Evolutionary conservation across 208 protist species (phyloP).

Genomic region (Entamoeba histolytica): DNA sequence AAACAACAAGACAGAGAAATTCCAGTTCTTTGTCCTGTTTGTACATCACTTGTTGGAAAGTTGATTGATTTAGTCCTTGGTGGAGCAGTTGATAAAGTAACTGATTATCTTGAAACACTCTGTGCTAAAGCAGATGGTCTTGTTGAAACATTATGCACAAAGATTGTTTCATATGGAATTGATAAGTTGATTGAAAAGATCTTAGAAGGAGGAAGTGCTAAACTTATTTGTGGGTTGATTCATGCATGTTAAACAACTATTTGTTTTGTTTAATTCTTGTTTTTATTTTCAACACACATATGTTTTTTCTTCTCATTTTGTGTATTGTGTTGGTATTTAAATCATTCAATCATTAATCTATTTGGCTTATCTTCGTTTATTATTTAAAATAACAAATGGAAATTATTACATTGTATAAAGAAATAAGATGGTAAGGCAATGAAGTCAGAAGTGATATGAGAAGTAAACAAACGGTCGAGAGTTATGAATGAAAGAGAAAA

Average conservation of each 20-base stretch:
- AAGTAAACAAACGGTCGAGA: too few species aligned
- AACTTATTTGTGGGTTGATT: not conserved
- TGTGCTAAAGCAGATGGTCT: not conserved
- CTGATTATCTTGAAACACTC: not conserved
- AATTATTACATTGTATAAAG: too few species aligned
- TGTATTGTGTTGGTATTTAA: too few species aligned
- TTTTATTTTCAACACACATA: too few species aligned
- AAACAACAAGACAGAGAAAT: not conserved
- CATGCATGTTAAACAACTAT: not conserved
- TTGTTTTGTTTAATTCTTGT: too few species aligned
- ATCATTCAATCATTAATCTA: too few species aligned
- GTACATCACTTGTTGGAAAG: not conserved
- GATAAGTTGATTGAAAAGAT: not conserved
- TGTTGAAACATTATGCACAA: not conserved
- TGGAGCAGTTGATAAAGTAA: not conserved
- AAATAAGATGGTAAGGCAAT: too few species aligned
- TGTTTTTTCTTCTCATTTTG: too few species aligned
- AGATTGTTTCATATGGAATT: not conserved
- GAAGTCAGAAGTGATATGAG: too few species aligned
- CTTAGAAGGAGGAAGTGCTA: not conserved
- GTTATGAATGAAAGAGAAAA: rapidly evolving
- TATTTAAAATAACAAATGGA: too few species aligned
- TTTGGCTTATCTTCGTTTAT: too few species aligned
- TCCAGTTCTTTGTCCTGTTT: not conserved
- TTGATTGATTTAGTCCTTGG: not conserved